Evolutionary conservation across 306 rosid species (phyloP), one percentile per base, ranked within the genome.

Genomic region (Cicer chorassanicum): DNA sequence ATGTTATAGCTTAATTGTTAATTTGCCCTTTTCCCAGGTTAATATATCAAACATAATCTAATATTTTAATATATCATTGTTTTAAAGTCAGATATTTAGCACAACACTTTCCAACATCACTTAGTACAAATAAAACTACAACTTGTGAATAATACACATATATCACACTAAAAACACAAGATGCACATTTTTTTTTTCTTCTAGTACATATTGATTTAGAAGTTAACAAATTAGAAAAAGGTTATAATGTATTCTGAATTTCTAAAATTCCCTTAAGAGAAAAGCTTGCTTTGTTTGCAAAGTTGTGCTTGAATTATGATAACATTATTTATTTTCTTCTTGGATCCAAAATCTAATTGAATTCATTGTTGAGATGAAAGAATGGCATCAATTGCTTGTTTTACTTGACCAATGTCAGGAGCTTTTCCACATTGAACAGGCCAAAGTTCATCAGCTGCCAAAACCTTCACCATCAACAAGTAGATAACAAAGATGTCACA

Each of bases 391-490:
- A 93, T 91, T 82, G 98, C 96, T 81, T 91, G 97, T 79, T 84
- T 93, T 34, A 89, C 98, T 85, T 93, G 98, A 68, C 96, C 83
- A 73, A 93, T 88, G 74, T 91, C 96, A 29, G 93, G 96, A 45
- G 97, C 87, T 77, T 87, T 93, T 65, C 91, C 93, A 16, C 98
- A 96, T 85, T 93, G 89, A 14, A 72, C 87, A 0, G 97, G 96
- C 98, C 98, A 93, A 81, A 93, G 84, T 53, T 93, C 97, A 85
- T 93, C 98, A 0, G 97, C 87, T 7, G 97, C 93, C 87, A 93
- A 78, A 24, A 93, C 93, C 98, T 93, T 54, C 57, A 19, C 39
- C 51, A 63, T 63, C 3, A 81, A 53, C 56, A 65, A 51, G 60
- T 6, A 50, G 36, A 56, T 42, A 42, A 56, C 40, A 56, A 57